A percentile compares a stretch with the other conserved stretches of the same genome.
phyloP scores from a whole-genome alignment of 2,329 filamentous ascomycete species.

The Cryphonectria japonica region DNA sequence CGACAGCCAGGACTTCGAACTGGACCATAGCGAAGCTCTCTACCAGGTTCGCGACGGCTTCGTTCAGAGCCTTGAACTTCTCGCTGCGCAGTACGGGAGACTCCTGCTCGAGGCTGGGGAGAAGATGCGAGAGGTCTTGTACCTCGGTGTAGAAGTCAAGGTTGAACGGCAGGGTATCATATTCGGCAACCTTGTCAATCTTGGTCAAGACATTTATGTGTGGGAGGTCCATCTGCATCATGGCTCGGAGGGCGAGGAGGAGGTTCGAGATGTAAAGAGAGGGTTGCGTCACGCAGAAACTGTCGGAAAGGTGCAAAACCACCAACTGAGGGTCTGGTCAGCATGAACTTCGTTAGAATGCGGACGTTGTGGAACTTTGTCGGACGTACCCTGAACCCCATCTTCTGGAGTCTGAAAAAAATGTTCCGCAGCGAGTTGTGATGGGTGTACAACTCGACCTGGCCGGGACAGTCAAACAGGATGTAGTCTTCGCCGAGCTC shows the following conservation, averaged over 20 bases:
- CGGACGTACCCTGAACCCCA: conserved; percentile 82
- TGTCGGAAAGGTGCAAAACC: conserved; percentile 91
- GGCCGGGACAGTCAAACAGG: conserved; percentile 93
- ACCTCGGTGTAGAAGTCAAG: conserved; percentile 98
- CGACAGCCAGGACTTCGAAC: conserved; percentile 92
- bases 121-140: conserved; percentile 84
- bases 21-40: conserved; percentile 88
- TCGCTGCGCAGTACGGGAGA: conserved; percentile 68
- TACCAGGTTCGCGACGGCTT: conserved; percentile 83
- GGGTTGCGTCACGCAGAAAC: conserved; percentile 88
- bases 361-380: neutral
- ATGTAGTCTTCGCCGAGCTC: conserved; percentile 88
- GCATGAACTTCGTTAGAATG: conserved; percentile 3
- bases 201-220: conserved; percentile 97
- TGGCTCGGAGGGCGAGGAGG: conserved; percentile 88
- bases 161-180: conserved; percentile 88
- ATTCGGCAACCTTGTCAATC: conserved; percentile 89
- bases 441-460: conserved; percentile 96
- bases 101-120: conserved; percentile 80
- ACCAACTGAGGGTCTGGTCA: conserved; percentile 67
- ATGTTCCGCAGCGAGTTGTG: conserved; percentile 91
- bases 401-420: conserved; percentile 85
- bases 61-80: conserved; percentile 85
- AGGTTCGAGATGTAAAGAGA: conserved; percentile 95
- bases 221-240: conserved; percentile 97